Base-by-base conservation (phyloP, 257 asterid species). In the Oldenlandia corymbosa region DNA sequence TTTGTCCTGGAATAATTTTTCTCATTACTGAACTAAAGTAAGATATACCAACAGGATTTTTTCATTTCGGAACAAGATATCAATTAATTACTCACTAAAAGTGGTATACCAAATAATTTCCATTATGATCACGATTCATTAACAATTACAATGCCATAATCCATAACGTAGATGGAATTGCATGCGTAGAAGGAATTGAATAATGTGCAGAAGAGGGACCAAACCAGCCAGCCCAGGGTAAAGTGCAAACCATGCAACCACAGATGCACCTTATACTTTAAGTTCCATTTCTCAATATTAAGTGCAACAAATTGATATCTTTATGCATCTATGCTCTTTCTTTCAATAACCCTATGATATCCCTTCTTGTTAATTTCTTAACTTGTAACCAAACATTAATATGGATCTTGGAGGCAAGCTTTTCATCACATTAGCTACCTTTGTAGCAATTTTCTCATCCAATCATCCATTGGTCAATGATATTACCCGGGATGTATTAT, bases 171-270 rank as follows among this genome's bases (percentile, higher is more conserved):
- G 13, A 10, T 4, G 7, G 26, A 55, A 55, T 16, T 55, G 26
- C 43, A 55, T 16, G 60, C 60, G 60, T 55, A 55, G 43, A 55
- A 55, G 60, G 42, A 55, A 34, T 3, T 34, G n/a, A n/a, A 55
- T 31, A 28, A 31, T 55, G 31, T 17, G 10, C 7, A 36, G 28
- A n/a, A 7, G 52, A 50, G 71, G 69, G 59, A 76, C 68, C 55
- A 50, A 62, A 37, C 18, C 59, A 26, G 81, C 74, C 39, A 34
- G 39, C 80, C 68, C 79, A 71, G 84, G 80, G 86, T 85, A 43
- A 75, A 83, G 81, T 88, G 80, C 88, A 88, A 83, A 92, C 76
- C 84, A 88, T 81, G 80, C 75, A 47, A 81, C 68, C 79, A 42
- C n/a, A n/a, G n/a, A 75, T 11, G 75, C 86, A 58, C 59, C 86